A percentile compares a stretch with the other conserved stretches of the same genome.
phyloP scores from a whole-genome alignment of 352 stramenopile species.

The Globisporangium nunn region DNA sequence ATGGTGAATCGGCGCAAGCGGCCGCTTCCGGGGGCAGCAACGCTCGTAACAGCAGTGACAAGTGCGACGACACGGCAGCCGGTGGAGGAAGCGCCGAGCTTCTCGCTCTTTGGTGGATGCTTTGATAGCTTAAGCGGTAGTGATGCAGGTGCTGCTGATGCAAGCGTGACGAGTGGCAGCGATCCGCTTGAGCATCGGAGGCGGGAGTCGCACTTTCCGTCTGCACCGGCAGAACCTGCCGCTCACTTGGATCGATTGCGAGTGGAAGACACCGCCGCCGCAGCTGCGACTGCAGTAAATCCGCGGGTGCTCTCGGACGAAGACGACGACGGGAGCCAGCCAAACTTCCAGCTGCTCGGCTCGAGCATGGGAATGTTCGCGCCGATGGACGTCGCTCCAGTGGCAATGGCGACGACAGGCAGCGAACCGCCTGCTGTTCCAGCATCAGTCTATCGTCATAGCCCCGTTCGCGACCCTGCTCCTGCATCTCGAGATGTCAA shows the following conservation, averaged over 20 bases:
- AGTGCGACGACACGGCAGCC: background rate
- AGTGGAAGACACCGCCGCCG: background rate
- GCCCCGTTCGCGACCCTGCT: too few relatives aligned
- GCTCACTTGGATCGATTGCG: background rate
- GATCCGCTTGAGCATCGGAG: too few relatives aligned
- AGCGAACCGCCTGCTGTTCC: background rate
- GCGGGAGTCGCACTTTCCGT: too few relatives aligned
- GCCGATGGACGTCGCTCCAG: background rate
- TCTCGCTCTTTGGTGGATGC: slow-evolving; percentile 4
- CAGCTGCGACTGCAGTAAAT: background rate
- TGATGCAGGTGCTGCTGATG: too few relatives aligned
- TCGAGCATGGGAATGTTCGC: slow-evolving; percentile 18
- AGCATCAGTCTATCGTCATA: background rate
- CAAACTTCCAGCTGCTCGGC: slow-evolving; percentile 43
- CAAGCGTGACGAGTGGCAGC: too few relatives aligned
- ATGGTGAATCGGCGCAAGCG: slow-evolving; percentile 22
- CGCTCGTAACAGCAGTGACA: background rate
- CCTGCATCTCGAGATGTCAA: background rate
- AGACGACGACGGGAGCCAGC: slow-evolving; percentile 26
- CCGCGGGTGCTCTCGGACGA: background rate
- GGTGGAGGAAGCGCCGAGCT: slow-evolving; percentile 8
- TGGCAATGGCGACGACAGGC: background rate
- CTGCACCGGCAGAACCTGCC: too few relatives aligned
- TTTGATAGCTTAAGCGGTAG: too few relatives aligned
- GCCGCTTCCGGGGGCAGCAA: background rate